A percentile compares a stretch with the other conserved stretches of the same genome.
These are phyloP conservation scores for Myxozyma monticola DNA, from an alignment of 805 yeast species.

Conservation along the genomic window DNA sequence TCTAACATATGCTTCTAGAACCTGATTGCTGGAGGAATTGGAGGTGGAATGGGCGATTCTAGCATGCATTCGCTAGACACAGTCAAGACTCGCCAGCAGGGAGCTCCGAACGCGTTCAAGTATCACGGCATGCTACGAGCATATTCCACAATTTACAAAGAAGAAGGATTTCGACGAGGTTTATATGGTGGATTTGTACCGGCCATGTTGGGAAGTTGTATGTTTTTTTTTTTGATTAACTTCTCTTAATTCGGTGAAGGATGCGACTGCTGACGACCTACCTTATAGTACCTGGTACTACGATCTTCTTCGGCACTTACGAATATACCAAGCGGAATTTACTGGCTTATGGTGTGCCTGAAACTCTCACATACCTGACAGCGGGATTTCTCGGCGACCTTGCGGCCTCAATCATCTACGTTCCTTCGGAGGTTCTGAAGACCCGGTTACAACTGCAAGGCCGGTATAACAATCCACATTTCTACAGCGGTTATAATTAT, in stretches of 20 bases:
- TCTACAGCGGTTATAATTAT: conserved; percentile 84
- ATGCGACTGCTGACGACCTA: background rate
- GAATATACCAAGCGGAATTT: conserved; percentile 74
- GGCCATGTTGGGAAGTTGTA: conserved; percentile 76
- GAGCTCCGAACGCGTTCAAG: conserved; percentile 68
- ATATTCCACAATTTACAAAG: conserved; percentile 66
- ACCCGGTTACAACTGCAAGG: conserved; percentile 95
- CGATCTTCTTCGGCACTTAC: conserved; percentile 89
- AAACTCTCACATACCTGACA: conserved; percentile 72
- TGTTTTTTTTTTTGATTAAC: background rate
- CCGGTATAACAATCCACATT: conserved; percentile 72
- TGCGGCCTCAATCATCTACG: conserved; percentile 83
- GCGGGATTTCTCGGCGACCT: conserved; percentile 96
- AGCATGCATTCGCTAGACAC: conserved; percentile 95
- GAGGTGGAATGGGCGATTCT: conserved; percentile 91
- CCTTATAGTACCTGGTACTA: conserved; percentile 75
- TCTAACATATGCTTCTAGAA: conserved; percentile 29
- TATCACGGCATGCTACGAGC: conserved; percentile 78
- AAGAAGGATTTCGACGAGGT: conserved; percentile 85
- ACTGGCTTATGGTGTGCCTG: conserved; percentile 67
- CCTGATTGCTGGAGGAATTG: conserved; percentile 87
- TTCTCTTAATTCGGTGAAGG: background rate
- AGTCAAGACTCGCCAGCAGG: conserved; percentile 95
- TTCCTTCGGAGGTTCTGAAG: conserved; percentile 92
- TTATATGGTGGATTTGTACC: conserved; percentile 91